phyloP scores from a whole-genome alignment of 192 early-diverging fungal species.

The Gryganskiella cystojenkinii region DNA sequence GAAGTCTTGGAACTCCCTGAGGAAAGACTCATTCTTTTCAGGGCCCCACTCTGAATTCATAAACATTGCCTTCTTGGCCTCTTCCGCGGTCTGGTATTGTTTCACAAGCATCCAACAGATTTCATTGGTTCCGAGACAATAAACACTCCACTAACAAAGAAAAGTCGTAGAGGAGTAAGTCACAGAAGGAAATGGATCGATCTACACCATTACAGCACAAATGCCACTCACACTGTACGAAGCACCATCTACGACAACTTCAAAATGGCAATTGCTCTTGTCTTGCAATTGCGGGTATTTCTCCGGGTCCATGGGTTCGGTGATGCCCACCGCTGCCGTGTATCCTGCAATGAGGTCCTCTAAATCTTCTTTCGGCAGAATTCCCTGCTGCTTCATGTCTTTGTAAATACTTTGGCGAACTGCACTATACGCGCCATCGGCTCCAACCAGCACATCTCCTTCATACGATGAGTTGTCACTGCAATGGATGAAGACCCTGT shows the following conservation, averaged over 20 bases:
- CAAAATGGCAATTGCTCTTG: slow-evolving; percentile 12
- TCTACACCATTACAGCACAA: no score
- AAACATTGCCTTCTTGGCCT: slow-evolving; percentile 5
- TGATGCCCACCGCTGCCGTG: slow-evolving; percentile 24
- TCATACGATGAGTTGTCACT: slow-evolving; percentile 22
- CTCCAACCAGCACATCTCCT: slow-evolving; percentile 27
- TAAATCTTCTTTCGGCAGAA: neutral
- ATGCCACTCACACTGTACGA: no score
- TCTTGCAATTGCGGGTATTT: slow-evolving; percentile 22
- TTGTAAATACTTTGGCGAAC: slow-evolving; percentile 25
- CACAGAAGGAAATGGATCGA: no score
- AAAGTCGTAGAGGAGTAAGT: no score
- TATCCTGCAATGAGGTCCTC: slow-evolving; percentile 16
- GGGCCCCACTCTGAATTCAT: slow-evolving; percentile 31
- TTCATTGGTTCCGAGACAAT: no score
- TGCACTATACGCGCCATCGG: slow-evolving; percentile 28
- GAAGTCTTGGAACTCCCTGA: neutral
- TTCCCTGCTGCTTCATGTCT: neutral
- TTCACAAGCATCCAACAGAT: neutral
- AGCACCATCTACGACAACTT: slow-evolving; percentile 22
- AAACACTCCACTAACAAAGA: no score
- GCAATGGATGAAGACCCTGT: slow-evolving; percentile 20
- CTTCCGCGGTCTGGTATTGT: neutral
- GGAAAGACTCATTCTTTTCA: slow-evolving; percentile 6
- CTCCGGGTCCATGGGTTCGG: slow-evolving; percentile 7